These are phyloP conservation scores for Russula vinacea DNA, from an alignment of 768 basidiomycete genomes.

Conservation along the genomic window DNA sequence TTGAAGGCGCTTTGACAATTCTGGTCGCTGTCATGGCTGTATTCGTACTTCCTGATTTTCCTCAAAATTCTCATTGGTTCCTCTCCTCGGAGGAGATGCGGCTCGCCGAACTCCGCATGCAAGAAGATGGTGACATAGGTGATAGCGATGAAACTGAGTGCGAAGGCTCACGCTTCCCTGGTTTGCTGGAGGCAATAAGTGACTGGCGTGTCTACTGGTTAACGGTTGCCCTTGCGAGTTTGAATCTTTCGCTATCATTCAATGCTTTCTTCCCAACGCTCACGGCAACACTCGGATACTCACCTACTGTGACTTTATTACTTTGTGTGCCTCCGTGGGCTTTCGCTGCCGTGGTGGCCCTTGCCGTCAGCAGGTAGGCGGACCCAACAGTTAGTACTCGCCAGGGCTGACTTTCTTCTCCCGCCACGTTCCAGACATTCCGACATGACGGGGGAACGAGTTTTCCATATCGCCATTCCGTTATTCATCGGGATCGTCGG, in stretches of 20 bases:
- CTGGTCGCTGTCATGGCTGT: constrained; percentile 51
- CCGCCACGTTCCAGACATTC: constrained; percentile 50
- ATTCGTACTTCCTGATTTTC: constrained; percentile 74
- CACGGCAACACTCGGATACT: constrained; percentile 66
- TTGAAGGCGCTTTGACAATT: constrained; percentile 61
- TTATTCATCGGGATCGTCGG: constrained; percentile 61
- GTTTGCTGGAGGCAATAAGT: constrained; percentile 55
- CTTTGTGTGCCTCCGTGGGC: constrained; percentile 79
- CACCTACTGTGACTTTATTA: constrained; percentile 60
- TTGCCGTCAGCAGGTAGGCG: constrained; percentile 47
- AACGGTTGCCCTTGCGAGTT: constrained; percentile 55
- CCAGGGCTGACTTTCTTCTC: neutral
- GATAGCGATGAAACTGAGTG: constrained; percentile 47
- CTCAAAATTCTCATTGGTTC: constrained; percentile 56
- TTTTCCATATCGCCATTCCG: constrained; percentile 57
- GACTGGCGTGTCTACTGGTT: constrained; percentile 90
- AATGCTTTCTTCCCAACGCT: constrained; percentile 80
- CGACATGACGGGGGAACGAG: constrained; percentile 67
- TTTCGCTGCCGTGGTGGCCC: constrained; percentile 56
- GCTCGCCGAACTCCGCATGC: constrained; percentile 58
- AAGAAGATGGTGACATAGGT: constrained; percentile 57
- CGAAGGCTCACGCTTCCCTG: constrained; percentile 39
- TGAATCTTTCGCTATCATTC: constrained; percentile 66
- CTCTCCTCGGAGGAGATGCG: constrained; percentile 54
- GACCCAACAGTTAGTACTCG: neutral